Conservation (phyloP, 768 basidiomycete genomes). For the Lanmaoa pseudosensibilis region DNA sequence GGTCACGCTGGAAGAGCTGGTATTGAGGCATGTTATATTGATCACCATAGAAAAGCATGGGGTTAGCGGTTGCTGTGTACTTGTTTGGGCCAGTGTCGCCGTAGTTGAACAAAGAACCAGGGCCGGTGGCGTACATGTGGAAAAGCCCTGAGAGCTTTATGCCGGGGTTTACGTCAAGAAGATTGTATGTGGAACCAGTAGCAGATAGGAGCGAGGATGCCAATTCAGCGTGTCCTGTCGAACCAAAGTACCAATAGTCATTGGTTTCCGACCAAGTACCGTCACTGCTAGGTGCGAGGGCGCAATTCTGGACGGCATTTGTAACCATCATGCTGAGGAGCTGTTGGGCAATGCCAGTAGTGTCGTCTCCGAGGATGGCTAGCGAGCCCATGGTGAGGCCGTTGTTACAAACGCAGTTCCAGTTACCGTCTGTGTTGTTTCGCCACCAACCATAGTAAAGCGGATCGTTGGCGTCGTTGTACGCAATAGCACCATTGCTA, state of each 20-base stretch:
- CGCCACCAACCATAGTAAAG: conserved; percentile 75
- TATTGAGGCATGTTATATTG: conserved; percentile 71
- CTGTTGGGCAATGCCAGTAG: conserved; percentile 64
- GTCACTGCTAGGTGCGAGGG: conserved; percentile 56
- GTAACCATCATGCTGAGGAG: conserved; percentile 67
- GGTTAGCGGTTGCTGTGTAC: conserved; percentile 90
- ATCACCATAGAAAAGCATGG: conserved; percentile 74
- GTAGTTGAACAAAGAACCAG: conserved; percentile 80
- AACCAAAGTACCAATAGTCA: conserved; percentile 96
- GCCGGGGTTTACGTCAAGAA: conserved; percentile 70
- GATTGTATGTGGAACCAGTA: conserved; percentile 77
- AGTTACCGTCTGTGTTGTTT: conserved; percentile 76
- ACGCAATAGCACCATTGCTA: conserved; percentile 57
- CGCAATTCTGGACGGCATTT: conserved; percentile 81
- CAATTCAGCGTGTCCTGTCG: conserved; percentile 90
- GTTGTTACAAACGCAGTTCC: conserved; percentile 97
- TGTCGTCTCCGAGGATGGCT: conserved; percentile 85
- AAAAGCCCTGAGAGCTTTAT: conserved; percentile 72
- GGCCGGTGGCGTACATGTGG: conserved; percentile 87
- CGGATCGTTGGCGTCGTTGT: conserved; percentile 38
- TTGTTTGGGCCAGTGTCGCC: conserved; percentile 81
- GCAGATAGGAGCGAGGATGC: conserved; percentile 77
- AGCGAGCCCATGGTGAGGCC: conserved; percentile 88
- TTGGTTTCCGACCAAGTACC: conserved; percentile 94
- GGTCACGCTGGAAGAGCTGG: conserved; percentile 90